Base-by-base conservation (phyloP, 352 stramenopile species). In the Globisporangium spiculum region DNA sequence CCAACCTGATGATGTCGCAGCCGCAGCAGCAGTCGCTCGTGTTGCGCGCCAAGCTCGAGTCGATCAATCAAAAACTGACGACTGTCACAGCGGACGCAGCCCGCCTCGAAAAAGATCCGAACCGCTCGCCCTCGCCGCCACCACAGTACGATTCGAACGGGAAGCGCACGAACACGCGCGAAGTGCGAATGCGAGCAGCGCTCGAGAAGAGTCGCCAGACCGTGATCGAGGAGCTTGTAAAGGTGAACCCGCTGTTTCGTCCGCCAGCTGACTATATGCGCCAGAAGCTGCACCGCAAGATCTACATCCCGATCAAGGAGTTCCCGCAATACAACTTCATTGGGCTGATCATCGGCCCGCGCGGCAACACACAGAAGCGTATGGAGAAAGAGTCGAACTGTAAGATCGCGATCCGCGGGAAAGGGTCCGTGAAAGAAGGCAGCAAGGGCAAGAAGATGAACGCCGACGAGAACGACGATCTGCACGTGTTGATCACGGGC, bases 241-340 rank as follows among this genome's bases (percentile, higher is more conserved):
- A 98, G 79, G 75, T 99, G 32, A 98, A 99, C 70, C 94, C 92
- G 30, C 79, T 96, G 38, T 96, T 92, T 57, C 89, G 86, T 4
- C 88, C 86, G 16, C 89, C 91, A 6, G 80, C 90, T 0, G 90
- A 96, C 67, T 96, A 98, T 68, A 85, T 94, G 60, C 93, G 90
- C 60, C 83, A 94, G 65, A 99, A 98, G 80, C 83, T 98, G 60
- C 90, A 81, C 56, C 92, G 95, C 46, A 99, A 99, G 81, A 96
- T 99, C 66, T 98, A 97, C 70, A 99, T 99, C 75, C 97, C 97
- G 0, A 83, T 98, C 50, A 96, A 98, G 52, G 93, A 99, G 50
- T 99, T 97, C 84, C 98, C 98, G 0, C 96, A 88, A 5, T 99
- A 99, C 84, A 99, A 99, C 78, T 99, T 99, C 77, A 99, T 99